These are phyloP conservation scores for Puccinia novopanici DNA, from an alignment of 1,284 basidiomycete species.

Conservation along the genomic window DNA sequence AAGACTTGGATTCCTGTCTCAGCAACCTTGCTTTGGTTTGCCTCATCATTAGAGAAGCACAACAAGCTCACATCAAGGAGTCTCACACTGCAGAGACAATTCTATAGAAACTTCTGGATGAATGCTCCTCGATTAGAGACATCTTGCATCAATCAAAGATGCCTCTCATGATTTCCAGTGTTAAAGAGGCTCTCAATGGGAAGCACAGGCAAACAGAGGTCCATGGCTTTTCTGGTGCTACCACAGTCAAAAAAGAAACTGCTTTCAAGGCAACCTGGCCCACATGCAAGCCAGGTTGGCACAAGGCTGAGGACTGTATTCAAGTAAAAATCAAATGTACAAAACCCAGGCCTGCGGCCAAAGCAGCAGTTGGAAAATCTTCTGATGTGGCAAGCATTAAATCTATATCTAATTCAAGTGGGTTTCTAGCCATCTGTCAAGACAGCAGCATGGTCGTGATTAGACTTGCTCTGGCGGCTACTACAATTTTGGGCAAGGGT, in stretches of 20 bases:
- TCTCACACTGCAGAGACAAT: neutral
- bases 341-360: no score
- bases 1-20: neutral
- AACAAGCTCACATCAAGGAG: neutral
- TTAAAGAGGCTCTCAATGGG: neutral
- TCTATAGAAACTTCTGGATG: neutral
- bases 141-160: neutral
- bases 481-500: no score
- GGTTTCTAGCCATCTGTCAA: neutral
- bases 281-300: no score
- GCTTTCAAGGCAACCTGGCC: no score
- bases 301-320: no score
- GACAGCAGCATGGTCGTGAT: neutral
- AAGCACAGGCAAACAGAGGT: neutral
- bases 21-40: neutral
- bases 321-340: no score
- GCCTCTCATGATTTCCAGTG: neutral
- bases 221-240: no score
- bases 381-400: neutral
- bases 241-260: no score
- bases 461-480: no score
- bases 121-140: neutral
- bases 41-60: neutral
- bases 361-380: no score
- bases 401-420: neutral